Conservation (phyloP, 371 early-diverging fungal species). For the Phascolomyces articulosus region DNA sequence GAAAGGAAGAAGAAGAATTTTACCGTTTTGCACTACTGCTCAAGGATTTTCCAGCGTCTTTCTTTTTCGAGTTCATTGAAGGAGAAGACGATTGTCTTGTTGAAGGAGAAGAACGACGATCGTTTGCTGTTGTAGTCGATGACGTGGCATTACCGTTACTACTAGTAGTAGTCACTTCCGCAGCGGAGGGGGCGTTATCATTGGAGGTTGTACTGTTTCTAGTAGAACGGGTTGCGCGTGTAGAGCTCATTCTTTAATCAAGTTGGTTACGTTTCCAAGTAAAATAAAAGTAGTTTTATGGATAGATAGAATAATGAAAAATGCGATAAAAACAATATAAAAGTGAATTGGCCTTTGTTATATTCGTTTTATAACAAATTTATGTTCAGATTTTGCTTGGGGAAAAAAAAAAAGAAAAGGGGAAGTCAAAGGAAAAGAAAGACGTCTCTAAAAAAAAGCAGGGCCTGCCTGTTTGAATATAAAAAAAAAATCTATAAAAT, state of each 20-base stretch:
- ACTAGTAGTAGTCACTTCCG: conserved; percentile 13
- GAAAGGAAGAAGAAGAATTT: conserved; percentile 7
- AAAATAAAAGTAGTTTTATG: not conserved
- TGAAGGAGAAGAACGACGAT: conserved; percentile 27
- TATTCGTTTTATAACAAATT: conserved; percentile 3
- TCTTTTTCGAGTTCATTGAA: conserved; percentile 30
- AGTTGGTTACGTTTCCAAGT: no score
- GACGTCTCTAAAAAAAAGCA: not conserved
- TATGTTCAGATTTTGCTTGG: conserved; percentile 6
- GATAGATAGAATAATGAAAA: not conserved
- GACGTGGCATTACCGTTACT: conserved; percentile 18
- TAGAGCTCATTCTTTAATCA: conserved; percentile 30
- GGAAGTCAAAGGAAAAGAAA: not conserved
- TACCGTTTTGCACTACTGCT: conserved; percentile 69
- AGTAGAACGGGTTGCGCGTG: conserved; percentile 30
- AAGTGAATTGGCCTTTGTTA: not conserved
- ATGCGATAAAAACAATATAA: not conserved
- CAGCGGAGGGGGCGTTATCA: conserved; percentile 12
- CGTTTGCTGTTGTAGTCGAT: conserved; percentile 9
- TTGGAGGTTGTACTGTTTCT: conserved; percentile 18
- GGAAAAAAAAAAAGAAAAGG: not conserved
- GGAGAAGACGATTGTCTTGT: conserved; percentile 17
- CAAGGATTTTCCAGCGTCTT: conserved; percentile 28
- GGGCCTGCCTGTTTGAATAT: not conserved
- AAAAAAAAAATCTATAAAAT: conserved; percentile 3